Evolutionary conservation across 176 grass and related monocot species (phyloP).

Genomic region (Cenchrus purpureus): DNA sequence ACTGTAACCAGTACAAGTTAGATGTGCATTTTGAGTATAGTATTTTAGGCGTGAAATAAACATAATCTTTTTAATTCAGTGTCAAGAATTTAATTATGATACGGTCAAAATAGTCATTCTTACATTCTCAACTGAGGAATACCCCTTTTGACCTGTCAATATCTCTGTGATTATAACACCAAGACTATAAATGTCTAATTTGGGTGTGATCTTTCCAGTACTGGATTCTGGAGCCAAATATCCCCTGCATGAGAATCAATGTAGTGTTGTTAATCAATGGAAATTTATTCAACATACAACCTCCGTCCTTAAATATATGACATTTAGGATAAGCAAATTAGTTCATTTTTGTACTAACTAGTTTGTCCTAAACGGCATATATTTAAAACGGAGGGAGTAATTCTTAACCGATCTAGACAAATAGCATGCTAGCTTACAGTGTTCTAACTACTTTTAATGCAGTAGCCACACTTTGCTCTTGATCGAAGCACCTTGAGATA

Average conservation of each 20-base stretch:
- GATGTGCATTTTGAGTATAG: too few species aligned
- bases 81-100: too few species aligned
- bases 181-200: neutral
- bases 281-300: too few species aligned
- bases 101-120: neutral
- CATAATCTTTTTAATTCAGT: too few species aligned
- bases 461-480: neutral
- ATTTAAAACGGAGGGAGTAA: too few species aligned
- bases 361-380: too few species aligned
- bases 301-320: too few species aligned
- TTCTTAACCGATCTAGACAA: too few species aligned
- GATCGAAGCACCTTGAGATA: neutral
- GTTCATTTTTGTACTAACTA: too few species aligned
- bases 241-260: neutral
- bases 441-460: neutral
- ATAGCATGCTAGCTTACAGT: neutral
- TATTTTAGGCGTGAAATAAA: too few species aligned
- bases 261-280: neutral
- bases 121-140: neutral
- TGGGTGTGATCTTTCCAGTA: neutral
- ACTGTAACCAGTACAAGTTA: too few species aligned
- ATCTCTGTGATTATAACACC: constrained; percentile 3
- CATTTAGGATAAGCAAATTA: too few species aligned
- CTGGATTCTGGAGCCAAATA: neutral
- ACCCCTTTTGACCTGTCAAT: neutral